phyloP scores from a whole-genome alignment of 495 filamentous ascomycete genomes.

The Entonaema liquescens region DNA sequence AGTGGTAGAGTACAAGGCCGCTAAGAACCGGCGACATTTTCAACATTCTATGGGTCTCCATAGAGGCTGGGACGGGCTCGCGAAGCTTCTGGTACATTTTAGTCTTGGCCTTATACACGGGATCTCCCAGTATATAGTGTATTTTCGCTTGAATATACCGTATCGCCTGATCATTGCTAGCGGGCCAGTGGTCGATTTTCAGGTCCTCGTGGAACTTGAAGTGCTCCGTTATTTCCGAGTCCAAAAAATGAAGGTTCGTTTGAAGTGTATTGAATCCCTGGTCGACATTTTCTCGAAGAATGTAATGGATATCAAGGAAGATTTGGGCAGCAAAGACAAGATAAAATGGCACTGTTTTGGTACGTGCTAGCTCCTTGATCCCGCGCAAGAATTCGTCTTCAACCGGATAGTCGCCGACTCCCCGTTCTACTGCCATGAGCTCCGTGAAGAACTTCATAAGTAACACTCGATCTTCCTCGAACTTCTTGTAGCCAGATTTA shows the following conservation, averaged over 20 bases:
- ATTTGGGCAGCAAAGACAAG: slow-evolving; percentile 52
- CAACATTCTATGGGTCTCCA: slow-evolving; percentile 43
- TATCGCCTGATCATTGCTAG: slow-evolving; percentile 41
- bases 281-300: slow-evolving; percentile 28
- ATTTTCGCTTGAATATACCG: slow-evolving; percentile 28
- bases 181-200: slow-evolving; percentile 48
- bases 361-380: slow-evolving; percentile 39
- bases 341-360: slow-evolving; percentile 40
- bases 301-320: slow-evolving; percentile 54
- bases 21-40: slow-evolving; percentile 43
- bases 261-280: slow-evolving; percentile 30
- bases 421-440: slow-evolving; percentile 32
- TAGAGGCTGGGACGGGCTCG: background rate
- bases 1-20: slow-evolving; percentile 47
- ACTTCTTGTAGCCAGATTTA: slow-evolving; percentile 43
- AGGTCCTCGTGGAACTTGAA: slow-evolving; percentile 48
- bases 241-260: slow-evolving; percentile 27
- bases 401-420: slow-evolving; percentile 30
- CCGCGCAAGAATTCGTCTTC: slow-evolving; percentile 53
- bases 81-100: background rate
- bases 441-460: slow-evolving; percentile 48
- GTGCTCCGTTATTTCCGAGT: slow-evolving; percentile 40
- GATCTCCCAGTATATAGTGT: slow-evolving; percentile 35
- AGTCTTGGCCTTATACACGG: background rate
- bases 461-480: slow-evolving; percentile 45